These are phyloP conservation scores for Mycena citricolor DNA, from an alignment of 1,284 basidiomycete species.

Conservation along the genomic window DNA sequence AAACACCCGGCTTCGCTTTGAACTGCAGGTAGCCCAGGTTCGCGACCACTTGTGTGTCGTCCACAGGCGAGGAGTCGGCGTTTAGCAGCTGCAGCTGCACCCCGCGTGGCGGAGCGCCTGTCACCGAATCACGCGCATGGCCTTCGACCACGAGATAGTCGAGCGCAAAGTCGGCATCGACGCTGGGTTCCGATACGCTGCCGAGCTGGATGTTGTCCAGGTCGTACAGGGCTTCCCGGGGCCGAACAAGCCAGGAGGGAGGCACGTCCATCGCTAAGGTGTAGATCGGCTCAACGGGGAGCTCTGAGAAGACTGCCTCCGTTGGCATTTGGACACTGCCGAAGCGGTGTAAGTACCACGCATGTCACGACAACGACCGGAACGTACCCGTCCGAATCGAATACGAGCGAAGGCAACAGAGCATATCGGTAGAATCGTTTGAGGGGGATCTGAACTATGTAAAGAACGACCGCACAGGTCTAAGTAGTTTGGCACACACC, in stretches of 20 bases:
- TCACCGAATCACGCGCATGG: slow-evolving; percentile 77
- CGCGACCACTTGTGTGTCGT: slow-evolving; percentile 88
- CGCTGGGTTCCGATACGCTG: slow-evolving; percentile 60
- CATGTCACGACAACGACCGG: slow-evolving; percentile 9
- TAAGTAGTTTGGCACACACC: slow-evolving; percentile 39
- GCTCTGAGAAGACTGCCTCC: slow-evolving; percentile 49
- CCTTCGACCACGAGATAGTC: slow-evolving; percentile 94
- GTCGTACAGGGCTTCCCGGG: slow-evolving; percentile 86
- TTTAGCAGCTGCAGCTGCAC: slow-evolving; percentile 78
- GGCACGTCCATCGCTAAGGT: slow-evolving; percentile 91
- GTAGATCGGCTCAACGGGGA: slow-evolving; percentile 76
- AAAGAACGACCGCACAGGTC: background rate
- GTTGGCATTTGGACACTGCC: slow-evolving; percentile 54
- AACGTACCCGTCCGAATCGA: slow-evolving; percentile 72
- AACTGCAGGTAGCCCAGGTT: slow-evolving; percentile 98
- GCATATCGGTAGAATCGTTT: slow-evolving; percentile 94
- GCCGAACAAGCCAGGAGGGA: slow-evolving; percentile 89
- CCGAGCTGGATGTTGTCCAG: slow-evolving; percentile 93
- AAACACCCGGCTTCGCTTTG: slow-evolving; percentile 88
- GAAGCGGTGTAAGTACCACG: slow-evolving; percentile 3
- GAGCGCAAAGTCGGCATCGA: slow-evolving; percentile 85
- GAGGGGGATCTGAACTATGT: slow-evolving; percentile 69
- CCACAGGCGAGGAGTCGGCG: slow-evolving; percentile 52
- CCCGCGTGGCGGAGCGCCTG: slow-evolving; percentile 73
- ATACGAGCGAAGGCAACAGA: slow-evolving; percentile 57